Conservation (phyloP, 306 rosid species). For the Hippophae gyantsensis region DNA sequence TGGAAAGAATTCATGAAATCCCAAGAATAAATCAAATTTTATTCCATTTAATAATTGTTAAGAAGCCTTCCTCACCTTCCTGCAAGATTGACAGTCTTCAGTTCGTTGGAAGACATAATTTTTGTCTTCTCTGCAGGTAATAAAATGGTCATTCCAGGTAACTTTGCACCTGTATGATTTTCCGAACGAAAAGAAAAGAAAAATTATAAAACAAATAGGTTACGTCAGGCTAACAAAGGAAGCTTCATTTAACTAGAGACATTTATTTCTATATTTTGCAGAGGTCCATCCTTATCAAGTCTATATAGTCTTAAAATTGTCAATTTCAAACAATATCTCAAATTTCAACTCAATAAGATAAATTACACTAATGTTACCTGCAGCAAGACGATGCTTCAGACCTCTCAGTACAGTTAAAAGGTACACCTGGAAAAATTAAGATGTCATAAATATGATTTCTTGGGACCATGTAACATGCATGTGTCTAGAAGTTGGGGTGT, state of each 20-base stretch:
- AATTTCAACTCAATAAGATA: not conserved
- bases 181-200: not conserved
- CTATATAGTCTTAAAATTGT: not conserved
- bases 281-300: not conserved
- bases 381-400: constrained; percentile 91
- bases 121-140: constrained; percentile 45
- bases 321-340: not conserved
- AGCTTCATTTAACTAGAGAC: too few relatives aligned
- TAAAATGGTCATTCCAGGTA: constrained; percentile 56
- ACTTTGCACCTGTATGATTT: constrained; percentile 48
- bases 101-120: constrained; percentile 40
- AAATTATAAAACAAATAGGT: not conserved
- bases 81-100: constrained; percentile 48
- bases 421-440: constrained; percentile 61
- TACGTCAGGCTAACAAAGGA: too few relatives aligned
- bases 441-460: constrained; percentile 27
- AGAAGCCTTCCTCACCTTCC: constrained; percentile 57
- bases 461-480: constrained; percentile 15
- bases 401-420: constrained; percentile 78
- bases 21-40: not conserved
- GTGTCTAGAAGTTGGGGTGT: not conserved
- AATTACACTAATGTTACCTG: constrained; percentile 47
- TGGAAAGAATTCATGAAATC: too few relatives aligned
- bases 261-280: not conserved
- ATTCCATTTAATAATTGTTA: constrained; percentile 9